Evolutionary conservation across 257 asterid genomes (phyloP).

Genomic region (Scutellaria barbata): DNA sequence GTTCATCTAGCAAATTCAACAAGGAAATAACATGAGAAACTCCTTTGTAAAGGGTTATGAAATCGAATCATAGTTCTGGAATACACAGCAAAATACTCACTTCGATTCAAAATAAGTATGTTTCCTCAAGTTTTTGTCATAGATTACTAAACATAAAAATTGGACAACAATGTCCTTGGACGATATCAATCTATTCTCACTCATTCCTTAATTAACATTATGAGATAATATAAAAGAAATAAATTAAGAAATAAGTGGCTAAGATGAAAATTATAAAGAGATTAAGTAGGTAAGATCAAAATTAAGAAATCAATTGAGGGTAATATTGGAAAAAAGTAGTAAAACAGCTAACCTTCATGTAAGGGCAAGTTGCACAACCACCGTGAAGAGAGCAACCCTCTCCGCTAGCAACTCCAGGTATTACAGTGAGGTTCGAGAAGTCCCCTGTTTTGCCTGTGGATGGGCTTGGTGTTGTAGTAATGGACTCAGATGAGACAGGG

Average conservation of each 20-base stretch:
- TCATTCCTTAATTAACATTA: too few relatives aligned
- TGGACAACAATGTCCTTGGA: too few relatives aligned
- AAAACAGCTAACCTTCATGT: conserved; percentile 83
- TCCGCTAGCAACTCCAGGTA: conserved; percentile 94
- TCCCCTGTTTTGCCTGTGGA: conserved; percentile 48
- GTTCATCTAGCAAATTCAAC: conserved; percentile 66
- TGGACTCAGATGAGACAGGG: conserved; percentile 92
- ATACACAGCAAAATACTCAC: background rate
- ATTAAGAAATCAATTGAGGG: too few relatives aligned
- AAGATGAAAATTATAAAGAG: too few relatives aligned
- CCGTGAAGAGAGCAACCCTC: conserved; percentile 99
- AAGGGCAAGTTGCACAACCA: conserved; percentile 99
- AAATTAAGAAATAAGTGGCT: too few relatives aligned
- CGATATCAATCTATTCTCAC: too few relatives aligned
- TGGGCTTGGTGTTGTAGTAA: conserved; percentile 58
- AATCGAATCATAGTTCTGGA: background rate
- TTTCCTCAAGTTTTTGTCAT: too few relatives aligned
- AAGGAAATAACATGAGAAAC: conserved; percentile 4
- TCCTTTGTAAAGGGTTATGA: background rate
- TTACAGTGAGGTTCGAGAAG: conserved; percentile 48
- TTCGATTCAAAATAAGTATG: too few relatives aligned
- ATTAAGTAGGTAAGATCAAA: too few relatives aligned
- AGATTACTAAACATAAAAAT: too few relatives aligned
- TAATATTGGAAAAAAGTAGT: background rate
- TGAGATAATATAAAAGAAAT: too few relatives aligned